These are phyloP conservation scores for Podila epicladia DNA, from an alignment of 192 early-diverging fungal species.

Conservation along the genomic window DNA sequence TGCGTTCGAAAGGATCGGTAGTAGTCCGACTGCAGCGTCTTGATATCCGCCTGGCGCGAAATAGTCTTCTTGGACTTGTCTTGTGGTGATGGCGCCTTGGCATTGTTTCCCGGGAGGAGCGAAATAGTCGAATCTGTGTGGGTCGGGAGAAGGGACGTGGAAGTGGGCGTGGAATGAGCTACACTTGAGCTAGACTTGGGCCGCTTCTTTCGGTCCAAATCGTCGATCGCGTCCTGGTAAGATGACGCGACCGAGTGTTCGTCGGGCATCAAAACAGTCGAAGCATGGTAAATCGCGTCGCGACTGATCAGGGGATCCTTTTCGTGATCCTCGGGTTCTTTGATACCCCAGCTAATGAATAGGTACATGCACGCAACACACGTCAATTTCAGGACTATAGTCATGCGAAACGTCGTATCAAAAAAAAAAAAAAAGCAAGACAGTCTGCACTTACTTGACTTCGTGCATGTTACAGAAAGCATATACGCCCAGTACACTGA, in stretches of 20 bases:
- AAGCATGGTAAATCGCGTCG: conserved; percentile 46
- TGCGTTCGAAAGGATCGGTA: conserved; percentile 37
- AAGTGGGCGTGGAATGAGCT: not conserved
- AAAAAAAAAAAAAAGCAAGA: not conserved
- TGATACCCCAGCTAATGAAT: conserved; percentile 44
- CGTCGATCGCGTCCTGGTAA: conserved; percentile 45
- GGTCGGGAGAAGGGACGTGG: conserved; percentile 10
- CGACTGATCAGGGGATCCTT: conserved; percentile 46
- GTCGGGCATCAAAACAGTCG: conserved; percentile 48
- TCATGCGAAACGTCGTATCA: not conserved
- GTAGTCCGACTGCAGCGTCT: conserved; percentile 47
- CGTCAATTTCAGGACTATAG: not conserved
- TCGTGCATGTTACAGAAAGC: conserved; percentile 52
- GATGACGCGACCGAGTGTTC: conserved; percentile 19
- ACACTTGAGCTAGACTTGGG: conserved; percentile 2
- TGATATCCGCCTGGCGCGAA: conserved; percentile 25
- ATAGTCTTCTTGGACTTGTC: not conserved
- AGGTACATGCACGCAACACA: not conserved
- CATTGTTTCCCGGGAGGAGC: not conserved
- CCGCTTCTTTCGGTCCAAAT: conserved; percentile 31
- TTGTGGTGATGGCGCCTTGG: not conserved
- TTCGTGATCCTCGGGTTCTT: conserved; percentile 48
- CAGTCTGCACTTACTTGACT: conserved; percentile 38
- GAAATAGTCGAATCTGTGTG: conserved; percentile 2
- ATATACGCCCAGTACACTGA: conserved; percentile 43